Evolutionary conservation across 371 early-diverging fungal species (phyloP), one percentile per base, ranked within the genome.

Genomic region (Dichotomocladium elegans): DNA sequence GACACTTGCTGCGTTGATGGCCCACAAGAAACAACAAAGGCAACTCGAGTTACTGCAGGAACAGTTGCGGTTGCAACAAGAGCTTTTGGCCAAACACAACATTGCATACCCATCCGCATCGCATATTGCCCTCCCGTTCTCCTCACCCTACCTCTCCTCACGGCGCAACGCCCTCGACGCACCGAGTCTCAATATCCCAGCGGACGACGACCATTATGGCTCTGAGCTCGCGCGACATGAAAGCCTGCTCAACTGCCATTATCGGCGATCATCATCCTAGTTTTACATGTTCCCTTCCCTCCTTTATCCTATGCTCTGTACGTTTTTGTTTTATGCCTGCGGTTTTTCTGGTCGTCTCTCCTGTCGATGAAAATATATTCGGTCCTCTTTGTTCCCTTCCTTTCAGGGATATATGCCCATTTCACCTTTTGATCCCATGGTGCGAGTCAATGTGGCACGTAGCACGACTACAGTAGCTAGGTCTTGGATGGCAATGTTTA

Each of bases 1-100:
- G 30, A 61, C 69, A 2, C 45, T 63, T 17, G 69, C 69, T 25
- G 76, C 76, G 33, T 53, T 75, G n/a, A 42, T 68, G 25, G 68
- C 66, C 27, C 76, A 76, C 31, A 72, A 72, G 47, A 70, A 66
- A 11, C 76, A 76, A 29, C 76, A 72, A 47, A 63, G 60, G 34
- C 55, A 55, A 31, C 37, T 55, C 21, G 55, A 47, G 22, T 14
- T 47, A 41, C 30, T 55, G 28, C 55, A 55, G 25, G 26, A 41
- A 3, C 42, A 74, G 31, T 30, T 74, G 25, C 62, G 68, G 11
- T 31, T 64, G 4, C 71, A 68, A 50, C 71, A 70, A 55, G 66
- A 62, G 17, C 30, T 71, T 17, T 40, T 74, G 31, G 57, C 66
- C 30, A 57, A 55, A 41, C 56, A 47, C 51, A 55, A 53, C 47